Conservation (phyloP, 2,329 filamentous ascomycete species). For the Purpureocillium takamizusanense region DNA sequence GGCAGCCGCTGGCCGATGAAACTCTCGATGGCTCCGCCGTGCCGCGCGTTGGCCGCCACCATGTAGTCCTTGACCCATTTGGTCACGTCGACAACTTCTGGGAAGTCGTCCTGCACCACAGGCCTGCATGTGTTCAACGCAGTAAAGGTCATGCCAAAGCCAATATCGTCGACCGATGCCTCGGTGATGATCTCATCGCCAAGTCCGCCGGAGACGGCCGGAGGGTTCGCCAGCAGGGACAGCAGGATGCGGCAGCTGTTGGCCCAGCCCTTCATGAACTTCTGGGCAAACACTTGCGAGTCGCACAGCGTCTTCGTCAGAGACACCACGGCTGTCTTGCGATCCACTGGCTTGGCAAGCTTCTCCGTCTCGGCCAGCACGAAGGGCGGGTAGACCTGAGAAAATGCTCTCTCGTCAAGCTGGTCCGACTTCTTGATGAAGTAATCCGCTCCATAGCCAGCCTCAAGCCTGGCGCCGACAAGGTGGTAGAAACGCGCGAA, state of each 20-base stretch:
- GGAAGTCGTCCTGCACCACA: conserved; percentile 68
- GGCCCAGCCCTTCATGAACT: conserved; percentile 83
- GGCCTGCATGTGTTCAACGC: conserved; percentile 84
- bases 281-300: conserved; percentile 71
- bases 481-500: conserved; percentile 95
- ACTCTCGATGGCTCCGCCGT: conserved; percentile 58
- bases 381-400: conserved; percentile 74
- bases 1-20: conserved; percentile 66
- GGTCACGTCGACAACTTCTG: conserved; percentile 70
- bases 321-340: conserved; percentile 88
- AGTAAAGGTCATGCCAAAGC: conserved; percentile 92
- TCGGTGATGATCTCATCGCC: conserved; percentile 75
- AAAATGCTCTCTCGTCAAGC: conserved; percentile 73
- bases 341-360: conserved; percentile 76
- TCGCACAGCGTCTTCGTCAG: conserved; percentile 87
- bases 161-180: conserved; percentile 87
- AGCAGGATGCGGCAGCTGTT: conserved; percentile 85
- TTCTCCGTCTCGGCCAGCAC: conserved; percentile 86
- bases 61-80: conserved; percentile 80
- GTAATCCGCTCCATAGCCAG: conserved; percentile 84
- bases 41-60: conserved; percentile 65
- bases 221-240: conserved; percentile 82
- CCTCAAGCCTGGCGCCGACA: conserved; percentile 67
- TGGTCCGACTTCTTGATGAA: conserved; percentile 79
- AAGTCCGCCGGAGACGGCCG: conserved; percentile 51